Base-by-base conservation (phyloP, 768 basidiomycete genomes). In the Xerocomellus chrysenteron region DNA sequence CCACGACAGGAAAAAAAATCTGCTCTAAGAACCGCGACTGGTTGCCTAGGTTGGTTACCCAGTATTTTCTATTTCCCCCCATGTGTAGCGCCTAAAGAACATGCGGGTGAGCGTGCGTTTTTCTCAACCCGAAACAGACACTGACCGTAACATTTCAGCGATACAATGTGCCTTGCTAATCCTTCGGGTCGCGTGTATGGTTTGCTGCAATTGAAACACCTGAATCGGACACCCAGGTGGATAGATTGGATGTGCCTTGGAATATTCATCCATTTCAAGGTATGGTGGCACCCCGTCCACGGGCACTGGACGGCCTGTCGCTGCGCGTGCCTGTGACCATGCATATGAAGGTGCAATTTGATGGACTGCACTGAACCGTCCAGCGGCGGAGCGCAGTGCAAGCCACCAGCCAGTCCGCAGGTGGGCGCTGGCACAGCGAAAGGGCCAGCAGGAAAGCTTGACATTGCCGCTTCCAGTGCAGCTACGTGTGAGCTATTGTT, bases 271-370 rank as follows among this genome's bases (percentile, higher is more conserved):
- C 55, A 50, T 40, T 40, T 43, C 40, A 54, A n/a, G 26, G 11
- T 45, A 17, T 43, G 24, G 4, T 42, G 35, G 48, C 59, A 62
- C n/a, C 49, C 51, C 10, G 16, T 21, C 60, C 65, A 63, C 1
- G 57, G 52, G 33, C 54, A 65, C 6, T 7, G 49, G 28, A 56
- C 47, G 24, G 14, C 2, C 32, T 30, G 40, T 14, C 35, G 37
- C 19, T 45, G 47, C 10, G 40, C 50, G 28, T 66, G 50, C 28
- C 45, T 55, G 16, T 56, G 40, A 11, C 46, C 45, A 26, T 64
- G 62, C 41, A 51, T 21, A 21, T 36, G 54, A 21, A 65, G 51
- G 35, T 63, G 62, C 16, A 3, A 14, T 26, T 44, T 50, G 37
- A 63, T 53, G 42, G 56, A 50, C 4, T 11, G 10, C 30, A 21